A percentile compares a stretch with the other conserved stretches of the same genome.
Evolutionary conservation across 805 yeast genomes (phyloP).

Genomic region (Candida ponderosae): DNA sequence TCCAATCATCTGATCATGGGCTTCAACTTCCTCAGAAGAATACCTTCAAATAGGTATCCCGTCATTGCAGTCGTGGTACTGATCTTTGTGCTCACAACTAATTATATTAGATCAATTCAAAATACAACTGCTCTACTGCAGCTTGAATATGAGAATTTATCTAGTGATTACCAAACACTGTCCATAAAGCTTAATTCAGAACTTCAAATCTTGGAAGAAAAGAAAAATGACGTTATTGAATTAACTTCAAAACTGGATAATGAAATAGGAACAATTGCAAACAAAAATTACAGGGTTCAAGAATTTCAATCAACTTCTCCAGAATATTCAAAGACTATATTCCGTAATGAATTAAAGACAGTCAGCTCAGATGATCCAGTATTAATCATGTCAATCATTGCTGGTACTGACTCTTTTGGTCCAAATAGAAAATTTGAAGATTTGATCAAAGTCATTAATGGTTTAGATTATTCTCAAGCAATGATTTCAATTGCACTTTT

Average conservation of each 20-base stretch:
- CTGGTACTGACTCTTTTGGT: conserved; percentile 28
- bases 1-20: too few species aligned
- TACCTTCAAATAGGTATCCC: too few species aligned
- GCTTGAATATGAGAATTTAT: too few species aligned
- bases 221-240: conserved; percentile 6
- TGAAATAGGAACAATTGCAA: not conserved
- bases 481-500: conserved; percentile 16
- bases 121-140: too few species aligned
- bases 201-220: too few species aligned
- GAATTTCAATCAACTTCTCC: not conserved
- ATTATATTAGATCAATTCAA: too few species aligned
- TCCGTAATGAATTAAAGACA: not conserved
- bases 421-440: conserved; percentile 23
- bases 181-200: too few species aligned
- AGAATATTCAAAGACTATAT: not conserved
- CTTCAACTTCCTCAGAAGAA: too few species aligned
- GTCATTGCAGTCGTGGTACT: too few species aligned
- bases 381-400: conserved; percentile 11
- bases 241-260: conserved; percentile 1
- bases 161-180: too few species aligned
- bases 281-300: not conserved
- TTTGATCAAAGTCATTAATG: conserved; percentile 22
- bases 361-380: not conserved
- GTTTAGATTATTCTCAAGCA: conserved; percentile 18
- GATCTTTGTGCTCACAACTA: too few species aligned